phyloP scores from a whole-genome alignment of 176 grass and related monocot genomes.

The Aegilops bicornis region DNA sequence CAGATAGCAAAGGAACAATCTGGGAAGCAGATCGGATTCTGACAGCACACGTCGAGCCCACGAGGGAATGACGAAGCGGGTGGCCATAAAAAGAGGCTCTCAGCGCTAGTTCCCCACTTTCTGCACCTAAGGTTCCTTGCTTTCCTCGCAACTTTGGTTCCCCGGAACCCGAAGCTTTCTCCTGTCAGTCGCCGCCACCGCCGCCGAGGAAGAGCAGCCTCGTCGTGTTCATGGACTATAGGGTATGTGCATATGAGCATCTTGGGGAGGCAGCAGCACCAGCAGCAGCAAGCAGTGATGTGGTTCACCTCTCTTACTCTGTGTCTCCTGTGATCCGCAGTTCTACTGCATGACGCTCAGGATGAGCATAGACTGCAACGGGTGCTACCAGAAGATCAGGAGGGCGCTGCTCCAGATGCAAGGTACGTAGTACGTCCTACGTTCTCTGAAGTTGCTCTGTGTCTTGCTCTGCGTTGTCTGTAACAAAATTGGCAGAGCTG shows the following conservation, averaged over 20 bases:
- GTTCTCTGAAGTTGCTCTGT: background rate
- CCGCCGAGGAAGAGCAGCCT: background rate
- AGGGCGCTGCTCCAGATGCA: conserved; percentile 80
- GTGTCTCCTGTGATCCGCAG: background rate
- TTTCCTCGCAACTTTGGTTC: conserved; percentile 32
- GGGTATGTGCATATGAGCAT: background rate
- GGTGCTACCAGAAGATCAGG: conserved; percentile 82
- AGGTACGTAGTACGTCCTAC: conserved; percentile 26
- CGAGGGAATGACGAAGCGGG: conserved; percentile 20
- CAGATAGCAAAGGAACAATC: conserved; percentile 27
- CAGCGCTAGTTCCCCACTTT: conserved; percentile 30
- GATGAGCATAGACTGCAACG: conserved; percentile 98
- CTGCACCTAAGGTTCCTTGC: conserved; percentile 31
- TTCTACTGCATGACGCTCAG: conserved; percentile 74
- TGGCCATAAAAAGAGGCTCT: conserved; percentile 39
- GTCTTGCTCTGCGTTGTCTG: background rate
- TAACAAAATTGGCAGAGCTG: conserved; percentile 46
- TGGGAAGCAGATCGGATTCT: conserved; percentile 62
- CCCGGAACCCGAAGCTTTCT: background rate
- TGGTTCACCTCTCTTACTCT: background rate
- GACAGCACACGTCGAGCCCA: conserved; percentile 17
- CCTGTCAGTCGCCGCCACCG: background rate
- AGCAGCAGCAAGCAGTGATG: background rate
- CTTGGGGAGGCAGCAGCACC: background rate
- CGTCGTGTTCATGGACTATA: conserved; percentile 48